Evolutionary conservation across 306 rosid species (phyloP).

Genomic region (Fagus crenata): DNA sequence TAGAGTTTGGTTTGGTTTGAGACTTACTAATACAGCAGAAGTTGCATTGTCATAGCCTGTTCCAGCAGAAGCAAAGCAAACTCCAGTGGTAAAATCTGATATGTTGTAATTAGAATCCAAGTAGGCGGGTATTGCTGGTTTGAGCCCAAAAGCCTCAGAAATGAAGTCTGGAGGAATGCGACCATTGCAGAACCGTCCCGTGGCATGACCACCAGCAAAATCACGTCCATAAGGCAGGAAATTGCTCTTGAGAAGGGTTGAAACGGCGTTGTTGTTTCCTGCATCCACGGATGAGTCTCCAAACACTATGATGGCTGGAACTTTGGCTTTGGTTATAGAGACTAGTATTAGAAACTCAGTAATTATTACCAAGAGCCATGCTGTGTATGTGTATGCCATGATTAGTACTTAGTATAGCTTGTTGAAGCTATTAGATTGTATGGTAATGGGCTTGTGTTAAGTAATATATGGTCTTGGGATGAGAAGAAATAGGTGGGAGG

Average conservation of each 20-base stretch:
- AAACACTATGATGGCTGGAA: constrained; percentile 54
- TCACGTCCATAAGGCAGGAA: constrained; percentile 55
- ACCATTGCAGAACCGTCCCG: constrained; percentile 52
- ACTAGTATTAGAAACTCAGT: constrained; percentile 4
- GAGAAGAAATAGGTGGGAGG: not conserved
- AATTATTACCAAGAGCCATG: constrained; percentile 24
- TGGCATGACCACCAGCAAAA: constrained; percentile 39
- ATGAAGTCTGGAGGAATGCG: constrained; percentile 45
- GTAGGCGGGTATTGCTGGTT: constrained; percentile 47
- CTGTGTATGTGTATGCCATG: constrained; percentile 25
- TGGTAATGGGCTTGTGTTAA: not conserved
- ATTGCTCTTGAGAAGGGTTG: constrained; percentile 44
- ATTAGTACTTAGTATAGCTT: not conserved
- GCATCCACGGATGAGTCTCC: constrained; percentile 60
- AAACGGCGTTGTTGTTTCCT: constrained; percentile 44
- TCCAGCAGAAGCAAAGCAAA: constrained; percentile 60
- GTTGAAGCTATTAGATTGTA: not conserved
- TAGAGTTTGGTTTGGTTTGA: not conserved
- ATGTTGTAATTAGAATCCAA: constrained; percentile 43
- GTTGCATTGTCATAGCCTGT: constrained; percentile 57
- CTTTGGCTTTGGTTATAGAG: constrained; percentile 16
- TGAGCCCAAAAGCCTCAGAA: constrained; percentile 47
- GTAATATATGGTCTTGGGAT: not conserved
- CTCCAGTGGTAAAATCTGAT: constrained; percentile 51
- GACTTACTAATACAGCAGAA: constrained; percentile 47